A percentile compares a stretch with the other conserved stretches of the same genome.
Evolutionary conservation across 768 basidiomycete species (phyloP).

Genomic region (Multifurca ochricompacta): DNA sequence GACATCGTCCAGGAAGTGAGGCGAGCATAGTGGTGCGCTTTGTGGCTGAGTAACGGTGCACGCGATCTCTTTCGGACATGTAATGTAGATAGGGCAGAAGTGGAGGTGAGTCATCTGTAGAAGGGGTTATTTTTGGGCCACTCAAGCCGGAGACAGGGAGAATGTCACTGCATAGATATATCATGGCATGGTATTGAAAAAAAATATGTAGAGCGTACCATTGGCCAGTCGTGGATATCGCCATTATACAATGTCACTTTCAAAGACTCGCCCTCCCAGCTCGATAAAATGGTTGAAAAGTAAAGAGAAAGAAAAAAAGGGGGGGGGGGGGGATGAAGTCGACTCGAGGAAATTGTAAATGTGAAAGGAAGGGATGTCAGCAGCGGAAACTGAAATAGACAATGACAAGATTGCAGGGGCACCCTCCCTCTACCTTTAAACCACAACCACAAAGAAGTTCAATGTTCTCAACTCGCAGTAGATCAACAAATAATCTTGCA

Average conservation of each 20-base stretch:
- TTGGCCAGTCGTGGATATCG: background rate
- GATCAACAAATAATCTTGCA: no score
- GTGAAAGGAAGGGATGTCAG: no score
- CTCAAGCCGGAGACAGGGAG: background rate
- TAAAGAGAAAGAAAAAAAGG: no score
- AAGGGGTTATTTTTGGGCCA: background rate
- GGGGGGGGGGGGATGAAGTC: no score
- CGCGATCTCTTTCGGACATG: constrained; percentile 2
- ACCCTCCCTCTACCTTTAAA: no score
- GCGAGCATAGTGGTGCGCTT: constrained; percentile 3
- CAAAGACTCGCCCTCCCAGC: background rate
- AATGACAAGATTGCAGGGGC: no score
- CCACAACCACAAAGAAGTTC: no score
- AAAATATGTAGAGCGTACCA: background rate
- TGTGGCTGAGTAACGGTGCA: background rate
- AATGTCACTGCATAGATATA: no score
- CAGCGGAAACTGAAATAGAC: no score
- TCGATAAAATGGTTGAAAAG: background rate
- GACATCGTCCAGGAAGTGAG: constrained; percentile 2
- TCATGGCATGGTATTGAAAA: no score
- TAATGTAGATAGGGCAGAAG: constrained; percentile 1
- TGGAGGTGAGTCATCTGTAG: background rate
- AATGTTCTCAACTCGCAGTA: no score
- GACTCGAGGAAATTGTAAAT: no score
- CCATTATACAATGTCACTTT: background rate